Evolutionary conservation across 805 yeast species (phyloP), one percentile per base, ranked within the genome.

Genomic region (Lipomyces japonicus): DNA sequence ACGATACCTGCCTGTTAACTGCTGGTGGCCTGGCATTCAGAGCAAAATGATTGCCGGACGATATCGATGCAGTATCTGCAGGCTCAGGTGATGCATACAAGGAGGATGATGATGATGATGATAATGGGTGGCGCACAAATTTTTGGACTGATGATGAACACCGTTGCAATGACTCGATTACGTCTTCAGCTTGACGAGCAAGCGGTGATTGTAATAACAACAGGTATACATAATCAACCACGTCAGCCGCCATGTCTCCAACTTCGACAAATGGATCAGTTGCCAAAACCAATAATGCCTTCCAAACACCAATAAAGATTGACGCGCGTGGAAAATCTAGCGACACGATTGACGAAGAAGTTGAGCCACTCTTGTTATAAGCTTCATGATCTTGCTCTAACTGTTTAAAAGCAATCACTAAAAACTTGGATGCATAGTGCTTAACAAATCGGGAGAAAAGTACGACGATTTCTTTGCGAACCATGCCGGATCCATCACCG

Each of bases 181-280:
- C 58, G 14, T 81, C 84, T 23, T 64, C 66, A 9, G 83, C 90
- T 3, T 82, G 73, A 1, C 77, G 82, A 0, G 82, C 79, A 30
- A 91, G 63, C 39, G 80, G 82, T 53, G 87, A 76, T 42, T 82
- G 81, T 53, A 80, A 76, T 45, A 91, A 68, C 50, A 79, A 77
- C 42, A 78, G 63, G 66, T 86, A 71, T 21, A 89, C 80, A 53
- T 75, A 80, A 65, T 89, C 97, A 18, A 88, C 82, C 12, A 88
- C 76, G 25, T 77, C 79, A 48, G 81, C 82, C 0, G 96, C 91
- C 52, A 79, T 73, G 42, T 77, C 77, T 50, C 78, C 80, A 4
- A 90, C 89, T 66, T 88, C 95, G 31, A 77, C 69, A 65, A 84
- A 93, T 0, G 97, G 96, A 66, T 93, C 98, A 57, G 84, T 89